Evolutionary conservation across 148 eudicot genomes (phyloP).

Genomic region (Vaccinium myrtillus): DNA sequence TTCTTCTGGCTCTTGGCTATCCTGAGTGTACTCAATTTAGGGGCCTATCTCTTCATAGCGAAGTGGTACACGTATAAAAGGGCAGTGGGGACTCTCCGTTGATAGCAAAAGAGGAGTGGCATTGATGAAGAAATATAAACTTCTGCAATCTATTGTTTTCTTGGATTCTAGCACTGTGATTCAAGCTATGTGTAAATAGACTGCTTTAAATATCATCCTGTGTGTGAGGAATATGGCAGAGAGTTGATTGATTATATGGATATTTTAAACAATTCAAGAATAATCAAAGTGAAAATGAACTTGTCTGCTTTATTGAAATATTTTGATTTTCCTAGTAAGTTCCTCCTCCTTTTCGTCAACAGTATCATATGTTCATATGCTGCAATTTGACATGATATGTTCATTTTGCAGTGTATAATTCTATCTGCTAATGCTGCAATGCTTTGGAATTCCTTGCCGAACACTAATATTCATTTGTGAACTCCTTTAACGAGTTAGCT

Average conservation of each 20-base stretch:
- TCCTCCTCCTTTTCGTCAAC: background rate
- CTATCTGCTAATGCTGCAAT: background rate
- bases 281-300: background rate
- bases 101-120: background rate
- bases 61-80: slow-evolving; percentile 46
- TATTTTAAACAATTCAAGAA: background rate
- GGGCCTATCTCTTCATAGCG: slow-evolving; percentile 39
- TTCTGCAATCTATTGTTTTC: background rate
- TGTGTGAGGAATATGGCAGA: background rate
- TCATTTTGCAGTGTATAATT: background rate
- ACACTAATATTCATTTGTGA: background rate
- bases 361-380: background rate
- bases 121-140: background rate
- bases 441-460: background rate
- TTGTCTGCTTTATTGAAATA: background rate
- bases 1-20: slow-evolving; percentile 60
- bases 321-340: background rate
- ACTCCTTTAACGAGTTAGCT: background rate
- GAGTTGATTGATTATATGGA: background rate
- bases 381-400: background rate
- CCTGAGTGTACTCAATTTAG: slow-evolving; percentile 44
- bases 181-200: background rate
- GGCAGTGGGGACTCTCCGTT: slow-evolving; percentile 12
- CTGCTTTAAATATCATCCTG: background rate
- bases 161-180: background rate